Evolutionary conservation across 2,329 filamentous ascomycete genomes (phyloP).

Genomic region (Ceratocystis variospora): DNA sequence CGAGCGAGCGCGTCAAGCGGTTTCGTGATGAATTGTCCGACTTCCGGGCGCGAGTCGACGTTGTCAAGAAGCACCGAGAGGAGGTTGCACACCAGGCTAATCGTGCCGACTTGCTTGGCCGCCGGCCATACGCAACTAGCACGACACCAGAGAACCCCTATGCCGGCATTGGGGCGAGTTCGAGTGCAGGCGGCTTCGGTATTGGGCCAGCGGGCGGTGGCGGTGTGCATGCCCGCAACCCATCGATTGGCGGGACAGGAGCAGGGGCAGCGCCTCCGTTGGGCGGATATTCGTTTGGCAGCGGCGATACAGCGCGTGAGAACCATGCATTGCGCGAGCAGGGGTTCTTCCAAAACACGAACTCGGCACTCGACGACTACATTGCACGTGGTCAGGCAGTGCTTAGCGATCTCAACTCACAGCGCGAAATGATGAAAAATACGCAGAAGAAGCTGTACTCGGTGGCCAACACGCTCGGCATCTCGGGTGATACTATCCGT

Average conservation of each 20-base stretch:
- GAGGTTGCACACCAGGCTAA: conserved; percentile 53
- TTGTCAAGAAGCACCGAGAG: conserved; percentile 62
- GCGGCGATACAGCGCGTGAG: conserved; percentile 57
- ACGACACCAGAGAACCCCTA: conserved; percentile 84
- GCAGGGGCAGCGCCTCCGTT: conserved; percentile 9
- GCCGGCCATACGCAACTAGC: conserved; percentile 64
- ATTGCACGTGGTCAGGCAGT: conserved; percentile 83
- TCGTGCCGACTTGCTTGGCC: conserved; percentile 68
- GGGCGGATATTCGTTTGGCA: conserved; percentile 30
- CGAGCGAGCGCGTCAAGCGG: conserved; percentile 67
- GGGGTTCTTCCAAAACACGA: conserved; percentile 69
- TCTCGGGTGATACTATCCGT: conserved; percentile 90
- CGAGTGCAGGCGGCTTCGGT: conserved; percentile 19
- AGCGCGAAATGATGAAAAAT: conserved; percentile 87
- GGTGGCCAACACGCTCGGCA: conserved; percentile 82
- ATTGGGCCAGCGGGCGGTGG: background rate
- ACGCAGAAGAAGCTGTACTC: conserved; percentile 85
- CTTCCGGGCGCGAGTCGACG: conserved; percentile 64
- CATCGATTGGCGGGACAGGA: background rate
- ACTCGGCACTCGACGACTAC: conserved; percentile 83
- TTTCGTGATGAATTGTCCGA: conserved; percentile 73
- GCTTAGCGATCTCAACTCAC: conserved; percentile 72
- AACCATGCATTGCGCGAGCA: conserved; percentile 78
- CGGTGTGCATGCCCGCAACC: conserved; percentile 10
- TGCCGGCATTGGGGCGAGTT: conserved; percentile 36